These are phyloP conservation scores for Boletus sensibilis DNA, from an alignment of 768 basidiomycete genomes.

Conservation along the genomic window DNA sequence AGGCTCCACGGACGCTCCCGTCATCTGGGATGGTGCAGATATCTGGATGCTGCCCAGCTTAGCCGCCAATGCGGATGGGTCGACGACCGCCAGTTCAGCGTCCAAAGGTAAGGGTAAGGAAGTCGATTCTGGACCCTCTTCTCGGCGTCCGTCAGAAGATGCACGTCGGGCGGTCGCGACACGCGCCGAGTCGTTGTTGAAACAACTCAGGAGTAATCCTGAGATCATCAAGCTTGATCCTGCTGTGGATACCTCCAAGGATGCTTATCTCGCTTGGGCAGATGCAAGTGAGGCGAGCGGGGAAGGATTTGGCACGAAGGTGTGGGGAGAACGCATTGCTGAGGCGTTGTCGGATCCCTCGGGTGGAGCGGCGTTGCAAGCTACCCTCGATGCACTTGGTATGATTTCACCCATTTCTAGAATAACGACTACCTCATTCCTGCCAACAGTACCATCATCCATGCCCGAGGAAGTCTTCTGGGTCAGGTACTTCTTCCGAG, in stretches of 20 bases:
- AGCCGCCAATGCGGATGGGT: conserved; percentile 22
- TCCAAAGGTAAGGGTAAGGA: conserved; percentile 41
- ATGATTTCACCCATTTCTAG: conserved; percentile 20
- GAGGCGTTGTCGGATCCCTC: conserved; percentile 47
- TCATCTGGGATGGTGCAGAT: conserved; percentile 84
- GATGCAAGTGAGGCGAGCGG: conserved; percentile 56
- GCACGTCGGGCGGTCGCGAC: conserved; percentile 61
- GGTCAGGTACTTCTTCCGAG: conserved; percentile 88
- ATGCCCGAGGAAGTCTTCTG: conserved; percentile 72
- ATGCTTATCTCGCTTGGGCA: conserved; percentile 62
- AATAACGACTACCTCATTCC: conserved; percentile 3
- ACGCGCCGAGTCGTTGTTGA: conserved; percentile 74
- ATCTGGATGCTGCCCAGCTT: conserved; percentile 71
- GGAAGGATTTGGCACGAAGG: conserved; percentile 42
- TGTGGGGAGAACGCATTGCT: conserved; percentile 54
- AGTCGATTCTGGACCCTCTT: conserved; percentile 26
- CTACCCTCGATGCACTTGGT: conserved; percentile 62
- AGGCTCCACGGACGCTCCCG: conserved; percentile 26
- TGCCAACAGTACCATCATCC: conserved; percentile 61
- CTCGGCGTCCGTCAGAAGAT: conserved; percentile 34
- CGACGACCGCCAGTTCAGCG: not conserved
- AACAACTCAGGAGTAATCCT: conserved; percentile 70
- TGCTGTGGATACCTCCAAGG: conserved; percentile 55
- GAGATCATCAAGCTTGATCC: conserved; percentile 78
- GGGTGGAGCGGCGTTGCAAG: conserved; percentile 53